phyloP scores from a whole-genome alignment of 148 eudicot species.

The Rhododendron mucronatum region DNA sequence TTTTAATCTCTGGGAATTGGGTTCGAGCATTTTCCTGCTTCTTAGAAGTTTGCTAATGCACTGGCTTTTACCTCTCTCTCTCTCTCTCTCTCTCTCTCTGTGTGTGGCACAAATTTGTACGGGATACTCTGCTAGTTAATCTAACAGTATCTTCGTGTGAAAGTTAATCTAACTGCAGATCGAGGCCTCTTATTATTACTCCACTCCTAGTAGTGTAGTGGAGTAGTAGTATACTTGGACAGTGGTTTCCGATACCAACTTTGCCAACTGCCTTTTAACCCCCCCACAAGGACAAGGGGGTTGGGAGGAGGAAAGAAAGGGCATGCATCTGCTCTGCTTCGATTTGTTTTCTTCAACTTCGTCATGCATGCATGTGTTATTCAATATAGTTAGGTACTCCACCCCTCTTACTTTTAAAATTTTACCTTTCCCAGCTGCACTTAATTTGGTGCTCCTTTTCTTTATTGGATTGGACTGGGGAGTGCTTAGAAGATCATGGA shows the following conservation, averaged over 20 bases:
- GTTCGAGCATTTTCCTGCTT: not conserved
- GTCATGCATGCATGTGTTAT: not conserved
- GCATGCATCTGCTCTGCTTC: not conserved
- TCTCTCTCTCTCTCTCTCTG: not conserved
- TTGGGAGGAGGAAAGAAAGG: not conserved
- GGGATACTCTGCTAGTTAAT: not conserved
- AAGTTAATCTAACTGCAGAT: not conserved
- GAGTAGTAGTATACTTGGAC: not conserved
- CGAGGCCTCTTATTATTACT: not conserved
- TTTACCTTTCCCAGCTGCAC: not conserved
- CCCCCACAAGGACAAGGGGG: not conserved
- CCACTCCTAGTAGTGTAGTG: not conserved
- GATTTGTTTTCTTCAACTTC: not conserved
- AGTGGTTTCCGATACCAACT: conserved; percentile 1
- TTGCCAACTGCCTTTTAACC: not conserved
- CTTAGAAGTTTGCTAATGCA: not conserved
- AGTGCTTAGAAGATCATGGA: conserved; percentile 11
- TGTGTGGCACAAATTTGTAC: not conserved
- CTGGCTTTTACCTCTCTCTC: not conserved
- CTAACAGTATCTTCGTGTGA: not conserved
- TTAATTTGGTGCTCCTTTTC: not conserved
- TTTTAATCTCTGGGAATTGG: not conserved
- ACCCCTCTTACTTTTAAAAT: not conserved
- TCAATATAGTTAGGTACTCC: not conserved
- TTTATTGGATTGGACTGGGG: conserved; percentile 4